These are phyloP conservation scores for Melocanna baccifera DNA, from an alignment of 176 grass and related monocot genomes.

Conservation along the genomic window DNA sequence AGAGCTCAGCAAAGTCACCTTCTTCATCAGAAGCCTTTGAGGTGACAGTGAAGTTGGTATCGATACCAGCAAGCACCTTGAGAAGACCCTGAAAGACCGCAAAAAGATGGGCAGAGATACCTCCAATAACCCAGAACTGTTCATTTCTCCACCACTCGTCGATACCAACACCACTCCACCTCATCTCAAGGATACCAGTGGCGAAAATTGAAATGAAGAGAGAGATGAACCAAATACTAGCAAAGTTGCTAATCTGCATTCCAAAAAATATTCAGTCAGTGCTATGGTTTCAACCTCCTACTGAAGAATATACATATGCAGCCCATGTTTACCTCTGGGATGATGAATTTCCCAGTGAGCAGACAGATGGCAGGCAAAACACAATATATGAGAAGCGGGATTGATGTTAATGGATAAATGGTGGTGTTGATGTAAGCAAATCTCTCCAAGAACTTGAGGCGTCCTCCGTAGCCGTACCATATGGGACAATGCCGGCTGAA, in stretches of 20 bases:
- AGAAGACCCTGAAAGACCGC: conserved; percentile 89
- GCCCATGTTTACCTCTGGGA: conserved; percentile 63
- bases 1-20: conserved; percentile 79
- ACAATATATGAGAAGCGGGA: conserved; percentile 84
- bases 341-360: conserved; percentile 91
- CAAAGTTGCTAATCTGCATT: conserved; percentile 89
- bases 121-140: conserved; percentile 96
- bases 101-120: conserved; percentile 84
- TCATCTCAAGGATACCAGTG: conserved; percentile 92
- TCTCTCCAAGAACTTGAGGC: conserved; percentile 90
- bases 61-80: conserved; percentile 87
- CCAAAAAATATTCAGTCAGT: conserved; percentile 26
- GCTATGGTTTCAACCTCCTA: not conserved
- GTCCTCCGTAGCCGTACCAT: conserved; percentile 84
- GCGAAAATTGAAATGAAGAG: conserved; percentile 94
- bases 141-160: conserved; percentile 97
- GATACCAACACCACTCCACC: conserved; percentile 90
- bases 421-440: conserved; percentile 95
- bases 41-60: conserved; percentile 93
- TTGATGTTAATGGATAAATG: conserved; percentile 76
- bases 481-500: conserved; percentile 94
- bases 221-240: conserved; percentile 95
- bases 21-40: conserved; percentile 87
- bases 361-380: conserved; percentile 87
- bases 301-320: not conserved